Conservation (phyloP, 1,139 yeast genomes). For the Taphrina confusa region DNA sequence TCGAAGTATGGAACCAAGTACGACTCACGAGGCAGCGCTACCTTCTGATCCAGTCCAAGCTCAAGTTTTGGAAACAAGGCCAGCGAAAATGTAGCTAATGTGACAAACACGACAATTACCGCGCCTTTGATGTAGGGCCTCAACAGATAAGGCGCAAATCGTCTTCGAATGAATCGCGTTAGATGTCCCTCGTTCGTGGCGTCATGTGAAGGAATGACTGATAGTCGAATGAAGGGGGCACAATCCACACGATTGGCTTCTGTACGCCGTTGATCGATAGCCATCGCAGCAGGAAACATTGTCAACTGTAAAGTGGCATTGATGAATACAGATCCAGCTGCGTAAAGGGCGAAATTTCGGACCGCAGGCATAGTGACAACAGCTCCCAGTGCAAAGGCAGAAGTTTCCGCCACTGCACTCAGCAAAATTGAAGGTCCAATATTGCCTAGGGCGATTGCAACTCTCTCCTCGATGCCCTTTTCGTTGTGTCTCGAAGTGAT, state of each 20-base stretch:
- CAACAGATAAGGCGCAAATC: constrained; percentile 63
- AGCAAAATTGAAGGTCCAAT: constrained; percentile 86
- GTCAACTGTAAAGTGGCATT: constrained; percentile 81
- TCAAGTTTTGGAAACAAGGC: constrained; percentile 67
- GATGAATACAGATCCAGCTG: constrained; percentile 79
- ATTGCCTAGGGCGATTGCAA: constrained; percentile 64
- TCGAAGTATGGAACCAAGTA: constrained; percentile 77
- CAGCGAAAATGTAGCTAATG: constrained; percentile 68
- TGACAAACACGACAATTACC: constrained; percentile 57
- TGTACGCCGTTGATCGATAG: constrained; percentile 65
- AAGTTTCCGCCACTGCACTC: constrained; percentile 72
- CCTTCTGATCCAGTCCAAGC: constrained; percentile 83
- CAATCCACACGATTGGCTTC: constrained; percentile 64
- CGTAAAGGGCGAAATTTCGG: constrained; percentile 83
- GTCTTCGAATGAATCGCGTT: constrained; percentile 45
- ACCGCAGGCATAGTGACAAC: constrained; percentile 94
- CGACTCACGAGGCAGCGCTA: constrained; percentile 82
- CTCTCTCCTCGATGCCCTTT: constrained; percentile 55
- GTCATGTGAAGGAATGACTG: not conserved
- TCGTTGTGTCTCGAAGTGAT: constrained; percentile 54
- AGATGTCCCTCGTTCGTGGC: constrained; percentile 40
- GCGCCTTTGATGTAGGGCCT: constrained; percentile 53
- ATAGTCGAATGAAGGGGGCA: constrained; percentile 46
- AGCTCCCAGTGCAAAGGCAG: constrained; percentile 77
- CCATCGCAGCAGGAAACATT: constrained; percentile 69